phyloP scores from a whole-genome alignment of 208 protist genomes.

The Wallacemonas rigidus region DNA sequence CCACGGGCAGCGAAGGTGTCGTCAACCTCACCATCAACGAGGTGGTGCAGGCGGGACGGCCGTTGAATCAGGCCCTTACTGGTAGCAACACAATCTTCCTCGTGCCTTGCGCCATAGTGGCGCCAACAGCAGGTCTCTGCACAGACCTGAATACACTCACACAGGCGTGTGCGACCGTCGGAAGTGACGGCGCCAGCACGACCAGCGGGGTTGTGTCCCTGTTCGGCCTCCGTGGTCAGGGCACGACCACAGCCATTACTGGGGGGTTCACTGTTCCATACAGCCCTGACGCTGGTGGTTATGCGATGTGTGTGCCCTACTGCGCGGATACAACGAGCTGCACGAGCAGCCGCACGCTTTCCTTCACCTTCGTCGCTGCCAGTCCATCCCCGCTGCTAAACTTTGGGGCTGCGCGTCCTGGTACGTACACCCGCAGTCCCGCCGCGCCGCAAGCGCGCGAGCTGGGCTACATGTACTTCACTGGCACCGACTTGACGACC shows the following conservation, averaged over 20 bases:
- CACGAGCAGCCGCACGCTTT: conserved; percentile 41
- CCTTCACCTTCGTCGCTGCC: conserved; percentile 65
- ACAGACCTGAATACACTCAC: conserved; percentile 41
- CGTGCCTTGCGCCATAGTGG: conserved; percentile 42
- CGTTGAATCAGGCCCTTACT: conserved; percentile 60
- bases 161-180: conserved; percentile 39
- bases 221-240: conserved; percentile 31
- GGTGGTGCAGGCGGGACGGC: conserved; percentile 28
- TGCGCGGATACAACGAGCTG: conserved; percentile 39
- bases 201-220: conserved; percentile 27
- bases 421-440: conserved; percentile 62
- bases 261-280: conserved; percentile 74
- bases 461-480: conserved; percentile 55
- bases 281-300: conserved; percentile 41
- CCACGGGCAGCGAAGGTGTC: conserved; percentile 55
- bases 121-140: conserved; percentile 33
- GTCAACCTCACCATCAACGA: conserved; percentile 55
- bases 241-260: conserved; percentile 26
- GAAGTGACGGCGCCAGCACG: conserved; percentile 7
- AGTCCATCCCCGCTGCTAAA: conserved; percentile 24
- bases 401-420: conserved; percentile 60
- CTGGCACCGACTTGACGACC: conserved; percentile 46
- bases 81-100: conserved; percentile 69
- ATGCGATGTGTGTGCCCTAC: conserved; percentile 86
- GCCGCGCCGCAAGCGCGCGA: conserved; percentile 71